Evolutionary conservation across 2,329 filamentous ascomycete species (phyloP).

Genomic region (Rutstroemia sp.): DNA sequence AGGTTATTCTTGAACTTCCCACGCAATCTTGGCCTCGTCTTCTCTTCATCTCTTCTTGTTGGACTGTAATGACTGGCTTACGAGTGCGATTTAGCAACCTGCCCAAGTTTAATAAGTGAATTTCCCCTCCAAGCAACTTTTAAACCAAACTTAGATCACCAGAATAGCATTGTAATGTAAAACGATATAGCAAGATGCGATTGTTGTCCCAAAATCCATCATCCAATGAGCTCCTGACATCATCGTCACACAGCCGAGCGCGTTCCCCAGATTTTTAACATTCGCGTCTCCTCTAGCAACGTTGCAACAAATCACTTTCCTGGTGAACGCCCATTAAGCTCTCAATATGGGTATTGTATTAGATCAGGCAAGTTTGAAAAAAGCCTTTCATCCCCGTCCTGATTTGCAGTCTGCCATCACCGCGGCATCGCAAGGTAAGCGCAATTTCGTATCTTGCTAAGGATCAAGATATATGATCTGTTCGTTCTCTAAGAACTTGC

Average conservation of each 20-base stretch:
- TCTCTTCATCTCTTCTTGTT: too few relatives aligned
- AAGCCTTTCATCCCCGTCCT: constrained; percentile 26
- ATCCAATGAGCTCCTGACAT: constrained; percentile 6
- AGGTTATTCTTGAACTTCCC: too few relatives aligned
- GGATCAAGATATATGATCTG: neutral
- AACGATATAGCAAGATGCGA: neutral
- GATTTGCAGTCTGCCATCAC: constrained; percentile 28
- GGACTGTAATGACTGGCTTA: too few relatives aligned
- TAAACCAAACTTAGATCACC: too few relatives aligned
- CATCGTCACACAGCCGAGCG: constrained; percentile 8
- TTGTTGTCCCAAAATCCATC: neutral
- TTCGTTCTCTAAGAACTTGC: neutral
- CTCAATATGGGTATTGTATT: constrained; percentile 21
- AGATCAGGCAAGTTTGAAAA: constrained; percentile 25
- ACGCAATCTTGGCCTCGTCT: too few relatives aligned
- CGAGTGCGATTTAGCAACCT: neutral
- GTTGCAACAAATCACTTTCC: neutral
- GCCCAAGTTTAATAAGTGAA: neutral
- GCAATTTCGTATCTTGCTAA: constrained; percentile 8
- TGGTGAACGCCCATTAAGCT: neutral
- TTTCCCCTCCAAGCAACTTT: too few relatives aligned
- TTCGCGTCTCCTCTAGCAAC: constrained; percentile 1
- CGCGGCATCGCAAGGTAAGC: constrained; percentile 27
- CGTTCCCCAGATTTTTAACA: constrained; percentile 1
- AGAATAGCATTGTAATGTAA: neutral